Conservation (phyloP, 2,329 filamentous ascomycete genomes). For the Emericellopsis atlantica region DNA sequence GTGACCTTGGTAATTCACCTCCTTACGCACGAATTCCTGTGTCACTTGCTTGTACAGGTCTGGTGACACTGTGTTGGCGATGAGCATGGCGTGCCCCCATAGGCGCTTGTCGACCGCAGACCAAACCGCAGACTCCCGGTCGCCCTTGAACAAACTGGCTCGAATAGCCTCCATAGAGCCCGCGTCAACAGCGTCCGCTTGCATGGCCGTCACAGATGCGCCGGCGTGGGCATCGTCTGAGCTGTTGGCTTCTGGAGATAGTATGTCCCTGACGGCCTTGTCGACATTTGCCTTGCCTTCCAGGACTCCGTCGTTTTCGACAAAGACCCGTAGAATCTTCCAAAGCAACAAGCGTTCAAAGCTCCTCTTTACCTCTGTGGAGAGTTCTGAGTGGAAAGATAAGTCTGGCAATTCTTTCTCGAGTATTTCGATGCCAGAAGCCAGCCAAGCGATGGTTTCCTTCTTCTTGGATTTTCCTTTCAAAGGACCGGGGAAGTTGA, state of each 20-base stretch:
- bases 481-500: slow-evolving; percentile 81
- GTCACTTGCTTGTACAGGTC: slow-evolving; percentile 87
- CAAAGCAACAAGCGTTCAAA: slow-evolving; percentile 76
- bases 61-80: slow-evolving; percentile 65
- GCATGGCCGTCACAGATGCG: slow-evolving; percentile 21
- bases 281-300: slow-evolving; percentile 63
- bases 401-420: slow-evolving; percentile 45
- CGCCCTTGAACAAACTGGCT: slow-evolving; percentile 60
- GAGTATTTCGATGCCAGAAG: slow-evolving; percentile 59
- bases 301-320: slow-evolving; percentile 76
- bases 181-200: slow-evolving; percentile 57
- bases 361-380: slow-evolving; percentile 54
- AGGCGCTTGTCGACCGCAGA: slow-evolving; percentile 81
- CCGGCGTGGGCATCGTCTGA: slow-evolving; percentile 11
- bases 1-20: slow-evolving; percentile 71
- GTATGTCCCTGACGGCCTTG: slow-evolving; percentile 59
- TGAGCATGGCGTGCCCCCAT: slow-evolving; percentile 93
- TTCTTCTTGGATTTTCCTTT: slow-evolving; percentile 93
- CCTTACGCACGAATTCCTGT: slow-evolving; percentile 89
- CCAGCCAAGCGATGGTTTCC: slow-evolving; percentile 73
- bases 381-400: slow-evolving; percentile 34
- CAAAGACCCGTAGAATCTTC: slow-evolving; percentile 70
- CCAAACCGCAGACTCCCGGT: slow-evolving; percentile 89
- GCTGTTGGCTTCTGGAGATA: slow-evolving; percentile 43
- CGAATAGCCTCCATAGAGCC: slow-evolving; percentile 60